Base-by-base conservation (phyloP, 2,329 filamentous ascomycete species). In the Shiraia bambusicola region DNA sequence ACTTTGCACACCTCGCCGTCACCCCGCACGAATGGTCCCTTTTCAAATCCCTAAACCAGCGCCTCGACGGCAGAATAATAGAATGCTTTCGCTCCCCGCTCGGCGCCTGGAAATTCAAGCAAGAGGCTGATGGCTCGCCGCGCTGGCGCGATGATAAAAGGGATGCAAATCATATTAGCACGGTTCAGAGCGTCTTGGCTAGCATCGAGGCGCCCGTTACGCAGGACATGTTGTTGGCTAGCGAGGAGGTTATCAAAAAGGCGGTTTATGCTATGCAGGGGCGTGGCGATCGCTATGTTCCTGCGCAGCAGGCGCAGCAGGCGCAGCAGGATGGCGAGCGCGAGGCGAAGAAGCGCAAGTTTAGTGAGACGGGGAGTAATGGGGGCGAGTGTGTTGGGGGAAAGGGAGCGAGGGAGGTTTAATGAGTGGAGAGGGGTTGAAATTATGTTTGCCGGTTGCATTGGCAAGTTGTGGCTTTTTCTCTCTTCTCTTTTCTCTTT, bases 71-170 rank as follows among this genome's bases (percentile, higher is more conserved):
- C 49, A 79, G 87, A 37, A 87, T 98, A 46, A 86, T 97, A 40
- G 93, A 98, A 71, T 96, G 90, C 65, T 89, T 83, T 61, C 82
- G 89, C 69, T 89, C 95, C 61, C 75, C 81, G 2, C 69, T 83
- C 42, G 80, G 80, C 13, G 76, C 84, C 15, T 98, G 93, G 93
- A 82, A 90, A 43, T 88, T 88, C 66, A 77, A 76, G 56, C 59
- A 67, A 11, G 73, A 76, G 43, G 58, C 61, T 22, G 70, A 73
- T 37, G 71, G 71, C 10, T 67, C 67, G 14, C 85, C 93, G 56
- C 83, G 91, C 22, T 92, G 96, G 69, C 80, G 93, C 37, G 91
- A 97, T 60, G 93, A 98, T 69, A 98, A 98, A 72, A 75, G 77
- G 19, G 86, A 95, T 54, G 90, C 88, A 0, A 98, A 98, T 61